Conservation (phyloP, 306 rosid species). For the Sphenostylis stenocarpa region DNA sequence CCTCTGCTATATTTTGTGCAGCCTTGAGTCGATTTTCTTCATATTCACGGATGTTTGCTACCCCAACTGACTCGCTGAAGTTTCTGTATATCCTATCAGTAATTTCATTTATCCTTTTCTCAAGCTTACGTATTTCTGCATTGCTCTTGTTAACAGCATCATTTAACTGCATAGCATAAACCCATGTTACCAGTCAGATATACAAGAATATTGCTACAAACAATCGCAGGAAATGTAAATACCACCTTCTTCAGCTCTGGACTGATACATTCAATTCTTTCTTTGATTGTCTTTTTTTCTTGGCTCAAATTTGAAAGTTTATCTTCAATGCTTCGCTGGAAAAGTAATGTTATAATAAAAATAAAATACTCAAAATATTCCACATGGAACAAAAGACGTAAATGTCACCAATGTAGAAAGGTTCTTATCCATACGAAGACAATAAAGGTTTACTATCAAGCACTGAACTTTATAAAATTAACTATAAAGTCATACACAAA, state of each 20-base stretch:
- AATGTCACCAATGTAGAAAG: neutral
- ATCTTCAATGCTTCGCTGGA: slow-evolving; percentile 87
- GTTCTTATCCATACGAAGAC: slow-evolving; percentile 11
- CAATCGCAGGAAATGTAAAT: slow-evolving; percentile 27
- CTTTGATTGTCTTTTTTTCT: slow-evolving; percentile 69
- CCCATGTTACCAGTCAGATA: slow-evolving; percentile 21
- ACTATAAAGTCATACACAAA: neutral
- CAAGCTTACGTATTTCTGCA: slow-evolving; percentile 64
- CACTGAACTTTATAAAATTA: slow-evolving; percentile 19
- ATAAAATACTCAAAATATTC: slow-evolving; percentile 28
- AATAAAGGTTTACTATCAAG: neutral
- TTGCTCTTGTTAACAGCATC: slow-evolving; percentile 64
- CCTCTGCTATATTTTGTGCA: slow-evolving; percentile 89
- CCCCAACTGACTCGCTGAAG: slow-evolving; percentile 93
- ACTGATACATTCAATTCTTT: slow-evolving; percentile 73
- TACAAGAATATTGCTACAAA: slow-evolving; percentile 14
- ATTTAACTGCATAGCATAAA: slow-evolving; percentile 55
- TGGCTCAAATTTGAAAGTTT: slow-evolving; percentile 67
- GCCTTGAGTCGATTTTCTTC: slow-evolving; percentile 91
- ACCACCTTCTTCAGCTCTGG: slow-evolving; percentile 83
- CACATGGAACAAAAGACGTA: slow-evolving; percentile 3
- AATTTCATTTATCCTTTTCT: slow-evolving; percentile 88
- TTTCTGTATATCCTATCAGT: slow-evolving; percentile 80
- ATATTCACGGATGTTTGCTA: slow-evolving; percentile 95
- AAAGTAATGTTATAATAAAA: neutral